Evolutionary conservation across 345 rosid genomes (phyloP).

Genomic region (Sapria himalayana): DNA sequence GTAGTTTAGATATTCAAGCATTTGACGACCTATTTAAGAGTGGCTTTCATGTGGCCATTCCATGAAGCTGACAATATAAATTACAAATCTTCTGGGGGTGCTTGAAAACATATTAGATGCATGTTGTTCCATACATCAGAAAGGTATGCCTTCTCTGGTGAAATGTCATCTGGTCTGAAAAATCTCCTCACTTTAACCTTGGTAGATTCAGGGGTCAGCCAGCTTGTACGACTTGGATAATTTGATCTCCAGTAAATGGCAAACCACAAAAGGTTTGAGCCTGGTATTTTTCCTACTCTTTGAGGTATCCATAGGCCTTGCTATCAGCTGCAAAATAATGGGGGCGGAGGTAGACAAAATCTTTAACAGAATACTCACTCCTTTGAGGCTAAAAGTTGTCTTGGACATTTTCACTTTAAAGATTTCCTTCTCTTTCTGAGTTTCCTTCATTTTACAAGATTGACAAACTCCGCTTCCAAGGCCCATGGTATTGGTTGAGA

Average conservation of each 20-base stretch:
- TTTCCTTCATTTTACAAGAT: conserved; percentile 25
- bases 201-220: conserved; percentile 14
- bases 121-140: too few relatives aligned
- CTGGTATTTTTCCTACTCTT: conserved; percentile 47
- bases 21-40: too few relatives aligned
- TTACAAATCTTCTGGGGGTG: too few relatives aligned
- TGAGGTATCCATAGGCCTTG: conserved; percentile 13
- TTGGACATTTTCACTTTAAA: conserved; percentile 12
- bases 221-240: conserved; percentile 13
- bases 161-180: conserved; percentile 54
- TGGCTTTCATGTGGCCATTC: too few relatives aligned
- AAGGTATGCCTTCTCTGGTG: conserved; percentile 41
- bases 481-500: conserved; percentile 24
- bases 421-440: conserved; percentile 11
- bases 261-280: conserved; percentile 35
- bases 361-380: conserved; percentile 22
- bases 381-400: conserved; percentile 18
- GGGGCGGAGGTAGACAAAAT: conserved; percentile 38
- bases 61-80: too few relatives aligned
- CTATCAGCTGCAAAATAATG: conserved; percentile 13
- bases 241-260: conserved; percentile 36
- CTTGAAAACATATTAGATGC: too few relatives aligned
- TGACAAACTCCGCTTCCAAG: conserved; percentile 26
- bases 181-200: conserved; percentile 28
- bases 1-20: too few relatives aligned